Evolutionary conservation across 352 stramenopile genomes (phyloP).

Genomic region (Phytophthora hybrid): DNA sequence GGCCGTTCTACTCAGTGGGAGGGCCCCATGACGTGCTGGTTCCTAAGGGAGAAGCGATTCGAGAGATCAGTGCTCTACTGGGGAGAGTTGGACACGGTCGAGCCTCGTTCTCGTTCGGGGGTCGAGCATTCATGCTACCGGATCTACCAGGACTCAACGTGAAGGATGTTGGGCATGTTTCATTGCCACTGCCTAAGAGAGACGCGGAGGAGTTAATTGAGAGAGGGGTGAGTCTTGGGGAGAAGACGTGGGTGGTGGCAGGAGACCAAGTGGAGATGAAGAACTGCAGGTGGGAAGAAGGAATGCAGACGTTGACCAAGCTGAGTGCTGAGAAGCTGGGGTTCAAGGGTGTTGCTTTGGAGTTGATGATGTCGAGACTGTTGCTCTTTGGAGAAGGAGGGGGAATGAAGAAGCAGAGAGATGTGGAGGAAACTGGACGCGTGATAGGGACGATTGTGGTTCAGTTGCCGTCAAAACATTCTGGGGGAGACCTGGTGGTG

Average conservation of each 20-base stretch:
- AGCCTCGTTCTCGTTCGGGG: constrained; percentile 2
- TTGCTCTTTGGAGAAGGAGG: constrained; percentile 15
- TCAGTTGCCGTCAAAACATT: constrained; percentile 17
- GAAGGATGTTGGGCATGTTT: constrained; percentile 7
- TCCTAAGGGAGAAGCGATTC: constrained; percentile 8
- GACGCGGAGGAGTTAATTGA: constrained; percentile 6
- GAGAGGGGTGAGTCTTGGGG: constrained; percentile 3
- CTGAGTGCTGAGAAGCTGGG: constrained; percentile 17
- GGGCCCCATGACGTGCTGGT: not conserved
- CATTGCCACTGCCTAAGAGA: constrained; percentile 5
- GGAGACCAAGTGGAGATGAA: constrained; percentile 19
- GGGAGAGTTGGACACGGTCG: not conserved
- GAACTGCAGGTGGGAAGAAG: constrained; percentile 15
- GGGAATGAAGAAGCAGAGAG: constrained; percentile 3
- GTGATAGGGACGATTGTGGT: constrained; percentile 11
- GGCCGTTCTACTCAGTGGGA: not conserved
- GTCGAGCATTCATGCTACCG: not conserved
- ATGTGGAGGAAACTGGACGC: not conserved
- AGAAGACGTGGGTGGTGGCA: constrained; percentile 10
- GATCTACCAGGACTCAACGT: constrained; percentile 15
- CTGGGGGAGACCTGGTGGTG: constrained; percentile 16
- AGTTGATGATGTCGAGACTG: constrained; percentile 10
- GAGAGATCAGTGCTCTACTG: constrained; percentile 12
- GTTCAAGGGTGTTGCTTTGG: constrained; percentile 11
- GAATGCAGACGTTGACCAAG: constrained; percentile 9